These are phyloP conservation scores for Rhizopogon vesiculosus DNA, from an alignment of 768 basidiomycete species.

Conservation along the genomic window DNA sequence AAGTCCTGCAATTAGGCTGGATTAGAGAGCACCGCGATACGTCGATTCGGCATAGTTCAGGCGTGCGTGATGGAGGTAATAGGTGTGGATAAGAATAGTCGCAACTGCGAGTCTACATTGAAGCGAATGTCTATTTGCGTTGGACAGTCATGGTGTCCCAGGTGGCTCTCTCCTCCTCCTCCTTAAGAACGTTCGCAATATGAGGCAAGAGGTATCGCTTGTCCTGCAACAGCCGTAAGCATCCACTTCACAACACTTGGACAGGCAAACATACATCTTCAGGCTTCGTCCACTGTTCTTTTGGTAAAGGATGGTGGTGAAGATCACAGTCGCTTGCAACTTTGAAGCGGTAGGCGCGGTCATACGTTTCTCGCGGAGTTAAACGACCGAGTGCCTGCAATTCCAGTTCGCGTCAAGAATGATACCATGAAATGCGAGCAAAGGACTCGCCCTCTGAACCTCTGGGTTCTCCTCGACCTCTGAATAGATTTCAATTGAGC, in stretches of 20 bases:
- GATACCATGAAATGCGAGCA: neutral
- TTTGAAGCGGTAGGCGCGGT: constrained; percentile 88
- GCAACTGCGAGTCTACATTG: constrained; percentile 17
- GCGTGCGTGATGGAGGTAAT: constrained; percentile 2
- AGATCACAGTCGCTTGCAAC: constrained; percentile 43
- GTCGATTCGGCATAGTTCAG: neutral
- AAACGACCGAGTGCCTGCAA: constrained; percentile 79
- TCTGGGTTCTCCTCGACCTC: constrained; percentile 75
- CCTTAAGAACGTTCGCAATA: constrained; percentile 65
- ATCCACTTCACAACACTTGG: neutral
- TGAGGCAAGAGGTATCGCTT: constrained; percentile 82
- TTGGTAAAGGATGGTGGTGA: constrained; percentile 79
- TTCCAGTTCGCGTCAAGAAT: neutral
- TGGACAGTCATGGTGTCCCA: constrained; percentile 80
- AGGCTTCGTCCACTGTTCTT: constrained; percentile 72
- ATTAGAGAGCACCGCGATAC: constrained; percentile 7
- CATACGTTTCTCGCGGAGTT: constrained; percentile 75
- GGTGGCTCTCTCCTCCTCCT: constrained; percentile 68
- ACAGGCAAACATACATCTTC: constrained; percentile 57
- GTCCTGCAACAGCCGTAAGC: constrained; percentile 51
- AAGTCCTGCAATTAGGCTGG: neutral
- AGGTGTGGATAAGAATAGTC: constrained; percentile 13
- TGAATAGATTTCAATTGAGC: constrained; percentile 14
- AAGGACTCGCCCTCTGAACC: constrained; percentile 68
- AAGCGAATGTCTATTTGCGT: constrained; percentile 48